Percentiles rank a stretch among this genome's conserved stretches.
Evolutionary conservation across 1,139 yeast species (phyloP).

Genomic region (Arxiozyma bovina): DNA sequence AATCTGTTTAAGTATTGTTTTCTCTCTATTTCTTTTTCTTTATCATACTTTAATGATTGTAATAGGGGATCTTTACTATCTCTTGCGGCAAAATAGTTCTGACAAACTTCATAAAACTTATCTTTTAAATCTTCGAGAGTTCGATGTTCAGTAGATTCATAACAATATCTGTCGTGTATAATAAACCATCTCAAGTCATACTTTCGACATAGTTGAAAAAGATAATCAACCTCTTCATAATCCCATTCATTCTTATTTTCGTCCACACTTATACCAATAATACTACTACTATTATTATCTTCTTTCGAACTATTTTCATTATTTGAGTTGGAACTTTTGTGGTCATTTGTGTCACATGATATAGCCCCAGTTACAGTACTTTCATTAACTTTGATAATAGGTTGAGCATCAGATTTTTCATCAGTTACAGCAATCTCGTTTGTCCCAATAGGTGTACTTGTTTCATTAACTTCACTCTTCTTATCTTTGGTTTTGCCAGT

Average conservation of each 20-base stretch:
- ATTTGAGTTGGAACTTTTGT: not conserved
- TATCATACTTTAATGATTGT: constrained; percentile 45
- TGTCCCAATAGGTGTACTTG: not conserved
- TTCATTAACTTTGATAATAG: not conserved
- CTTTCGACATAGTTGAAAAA: constrained; percentile 61
- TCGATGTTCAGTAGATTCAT: constrained; percentile 23
- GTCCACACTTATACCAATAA: not conserved
- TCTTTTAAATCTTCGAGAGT: constrained; percentile 71
- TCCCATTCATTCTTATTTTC: constrained; percentile 43
- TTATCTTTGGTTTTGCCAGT: not conserved
- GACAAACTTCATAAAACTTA: constrained; percentile 59
- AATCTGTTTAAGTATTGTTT: constrained; percentile 72
- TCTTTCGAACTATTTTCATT: not conserved
- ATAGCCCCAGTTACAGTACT: not conserved
- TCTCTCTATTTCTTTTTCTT: constrained; percentile 62
- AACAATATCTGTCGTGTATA: constrained; percentile 64
- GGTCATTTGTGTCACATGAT: not conserved
- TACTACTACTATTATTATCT: not conserved
- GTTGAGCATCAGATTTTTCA: not conserved
- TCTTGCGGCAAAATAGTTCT: constrained; percentile 30
- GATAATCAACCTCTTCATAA: constrained; percentile 64
- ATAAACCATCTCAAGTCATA: constrained; percentile 87
- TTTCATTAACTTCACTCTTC: too few species aligned
- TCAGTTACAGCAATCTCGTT: not conserved
- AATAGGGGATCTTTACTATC: constrained; percentile 38